These are phyloP conservation scores for Euptelea pleiosperma DNA, from an alignment of 164 flowering plant species.

Conservation along the genomic window DNA sequence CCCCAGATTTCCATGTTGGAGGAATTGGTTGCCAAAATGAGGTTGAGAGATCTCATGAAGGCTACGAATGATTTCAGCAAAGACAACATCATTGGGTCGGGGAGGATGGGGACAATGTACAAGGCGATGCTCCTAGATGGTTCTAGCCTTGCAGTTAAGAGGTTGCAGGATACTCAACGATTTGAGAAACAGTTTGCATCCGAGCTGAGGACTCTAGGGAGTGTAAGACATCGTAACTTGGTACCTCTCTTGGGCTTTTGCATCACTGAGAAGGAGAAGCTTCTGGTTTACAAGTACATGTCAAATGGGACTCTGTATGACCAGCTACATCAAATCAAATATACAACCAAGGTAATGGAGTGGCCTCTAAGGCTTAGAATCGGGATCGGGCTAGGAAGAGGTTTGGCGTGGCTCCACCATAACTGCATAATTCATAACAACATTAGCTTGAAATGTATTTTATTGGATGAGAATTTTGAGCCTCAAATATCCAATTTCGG, in stretches of 20 bases:
- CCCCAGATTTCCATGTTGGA: constrained; percentile 41
- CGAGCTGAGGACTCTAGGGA: constrained; percentile 63
- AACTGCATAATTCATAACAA: constrained; percentile 64
- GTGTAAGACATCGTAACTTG: constrained; percentile 50
- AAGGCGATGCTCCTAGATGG: constrained; percentile 53
- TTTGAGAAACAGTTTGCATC: constrained; percentile 57
- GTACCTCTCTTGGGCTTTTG: constrained; percentile 71
- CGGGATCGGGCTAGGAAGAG: constrained; percentile 64
- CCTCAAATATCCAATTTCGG: constrained; percentile 77
- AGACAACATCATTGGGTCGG: too few relatives aligned
- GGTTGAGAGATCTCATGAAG: constrained; percentile 59
- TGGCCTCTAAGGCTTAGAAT: constrained; percentile 71
- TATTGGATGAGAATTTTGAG: too few relatives aligned
- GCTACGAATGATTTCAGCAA: too few relatives aligned
- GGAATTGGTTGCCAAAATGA: constrained; percentile 56
- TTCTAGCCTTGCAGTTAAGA: constrained; percentile 45
- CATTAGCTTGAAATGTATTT: too few relatives aligned
- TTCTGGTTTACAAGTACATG: too few relatives aligned
- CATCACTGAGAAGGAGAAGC: constrained; percentile 50
- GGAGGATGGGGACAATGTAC: too few relatives aligned
- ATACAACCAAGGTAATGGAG: constrained; percentile 30
- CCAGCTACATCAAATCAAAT: constrained; percentile 37
- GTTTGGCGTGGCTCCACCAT: constrained; percentile 78
- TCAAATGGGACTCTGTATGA: constrained; percentile 55
- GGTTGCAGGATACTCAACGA: constrained; percentile 59